Evolutionary conservation across 805 yeast genomes (phyloP).

Genomic region (Kodamaea sagamina): DNA sequence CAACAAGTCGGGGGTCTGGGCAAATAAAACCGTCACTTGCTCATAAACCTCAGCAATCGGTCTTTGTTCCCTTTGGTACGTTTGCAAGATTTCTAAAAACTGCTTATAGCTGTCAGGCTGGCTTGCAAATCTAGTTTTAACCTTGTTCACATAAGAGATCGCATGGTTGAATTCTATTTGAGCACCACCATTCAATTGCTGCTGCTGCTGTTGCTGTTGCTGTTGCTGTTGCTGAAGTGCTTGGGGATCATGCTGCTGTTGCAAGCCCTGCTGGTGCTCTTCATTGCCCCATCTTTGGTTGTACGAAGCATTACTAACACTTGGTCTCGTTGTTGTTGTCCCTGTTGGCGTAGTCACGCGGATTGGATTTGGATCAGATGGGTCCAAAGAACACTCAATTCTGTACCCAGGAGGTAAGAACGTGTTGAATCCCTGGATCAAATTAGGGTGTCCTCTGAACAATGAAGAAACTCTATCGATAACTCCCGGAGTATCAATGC

Average conservation of each 20-base stretch:
- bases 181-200: slow-evolving; percentile 47
- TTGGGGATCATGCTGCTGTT: slow-evolving; percentile 8
- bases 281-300: slow-evolving; percentile 32
- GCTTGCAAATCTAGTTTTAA: slow-evolving; percentile 87
- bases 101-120: slow-evolving; percentile 96
- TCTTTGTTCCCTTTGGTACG: slow-evolving; percentile 93
- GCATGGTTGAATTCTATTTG: slow-evolving; percentile 98
- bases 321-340: slow-evolving; percentile 66
- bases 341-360: slow-evolving; percentile 96
- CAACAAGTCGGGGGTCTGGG: slow-evolving; percentile 89
- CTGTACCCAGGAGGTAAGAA: slow-evolving; percentile 95
- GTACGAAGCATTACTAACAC: slow-evolving; percentile 34
- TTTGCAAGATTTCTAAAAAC: slow-evolving; percentile 90
- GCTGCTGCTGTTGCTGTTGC: slow-evolving; percentile 20
- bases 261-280: slow-evolving; percentile 10
- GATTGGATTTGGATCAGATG: slow-evolving; percentile 88
- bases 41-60: slow-evolving; percentile 95
- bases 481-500: slow-evolving; percentile 97
- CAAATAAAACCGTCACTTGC: slow-evolving; percentile 85
- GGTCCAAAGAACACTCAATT: slow-evolving; percentile 87
- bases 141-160: slow-evolving; percentile 92
- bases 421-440: slow-evolving; percentile 97
- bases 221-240: slow-evolving; percentile 17
- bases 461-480: slow-evolving; percentile 90
- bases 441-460: slow-evolving; percentile 88